Conservation (phyloP, 2,329 filamentous ascomycete genomes). For the Beauveria sp. region DNA sequence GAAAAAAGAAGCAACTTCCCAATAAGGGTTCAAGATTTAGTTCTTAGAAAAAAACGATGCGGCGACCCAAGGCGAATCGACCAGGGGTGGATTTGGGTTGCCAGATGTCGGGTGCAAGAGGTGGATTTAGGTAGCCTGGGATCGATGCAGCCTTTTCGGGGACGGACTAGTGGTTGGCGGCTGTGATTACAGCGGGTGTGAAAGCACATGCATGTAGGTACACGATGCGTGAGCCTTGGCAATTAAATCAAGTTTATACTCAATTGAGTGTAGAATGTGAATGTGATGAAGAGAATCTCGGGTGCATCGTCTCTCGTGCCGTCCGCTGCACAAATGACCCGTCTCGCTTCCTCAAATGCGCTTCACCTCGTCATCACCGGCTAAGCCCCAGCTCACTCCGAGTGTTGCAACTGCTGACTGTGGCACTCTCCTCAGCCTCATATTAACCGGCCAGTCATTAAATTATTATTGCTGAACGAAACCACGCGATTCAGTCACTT, state of each 20-base stretch:
- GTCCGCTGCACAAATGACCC: not conserved
- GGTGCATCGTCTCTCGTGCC: not conserved
- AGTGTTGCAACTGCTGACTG: not conserved
- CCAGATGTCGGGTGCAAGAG: conserved; percentile 4
- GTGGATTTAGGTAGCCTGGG: not conserved
- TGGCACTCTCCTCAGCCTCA: not conserved
- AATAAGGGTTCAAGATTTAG: not conserved
- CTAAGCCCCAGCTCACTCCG: not conserved
- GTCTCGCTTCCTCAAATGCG: not conserved
- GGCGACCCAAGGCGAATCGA: conserved; percentile 8
- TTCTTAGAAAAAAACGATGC: not conserved
- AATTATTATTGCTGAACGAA: not conserved
- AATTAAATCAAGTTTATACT: not conserved
- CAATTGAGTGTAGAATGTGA: no score
- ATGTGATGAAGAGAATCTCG: not conserved
- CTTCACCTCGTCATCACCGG: not conserved
- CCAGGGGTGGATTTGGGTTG: conserved; percentile 9
- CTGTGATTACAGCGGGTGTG: not conserved
- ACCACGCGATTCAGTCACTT: not conserved
- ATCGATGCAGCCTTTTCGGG: conserved; percentile 1
- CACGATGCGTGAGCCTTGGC: not conserved
- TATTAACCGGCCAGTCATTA: not conserved
- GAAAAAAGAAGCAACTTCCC: not conserved
- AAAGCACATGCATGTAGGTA: no score
- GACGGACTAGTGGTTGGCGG: not conserved